phyloP scores from a whole-genome alignment of 345 rosid species.

The Sisymbrium irio region DNA sequence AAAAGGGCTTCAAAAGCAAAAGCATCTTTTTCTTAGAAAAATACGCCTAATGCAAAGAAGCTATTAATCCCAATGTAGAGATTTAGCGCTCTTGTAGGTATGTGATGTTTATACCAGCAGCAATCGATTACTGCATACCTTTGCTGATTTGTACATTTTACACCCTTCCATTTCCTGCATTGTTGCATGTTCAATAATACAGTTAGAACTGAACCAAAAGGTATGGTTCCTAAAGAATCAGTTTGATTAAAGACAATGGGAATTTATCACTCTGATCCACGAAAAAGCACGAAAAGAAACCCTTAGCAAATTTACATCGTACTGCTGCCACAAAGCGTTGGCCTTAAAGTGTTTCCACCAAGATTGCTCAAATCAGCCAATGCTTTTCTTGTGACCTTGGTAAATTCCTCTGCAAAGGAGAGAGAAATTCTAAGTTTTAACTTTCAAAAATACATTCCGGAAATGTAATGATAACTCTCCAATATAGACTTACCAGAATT shows the following conservation, averaged over 20 bases:
- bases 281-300: background rate
- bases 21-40: background rate
- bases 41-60: background rate
- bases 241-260: conserved; percentile 1
- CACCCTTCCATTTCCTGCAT: conserved; percentile 38
- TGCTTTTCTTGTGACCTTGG: conserved; percentile 56
- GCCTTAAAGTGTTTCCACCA: conserved; percentile 29
- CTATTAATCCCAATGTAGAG: background rate
- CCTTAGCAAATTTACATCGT: conserved; percentile 47
- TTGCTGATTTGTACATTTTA: conserved; percentile 18
- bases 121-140: conserved; percentile 20
- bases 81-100: background rate
- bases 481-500: conserved; percentile 40
- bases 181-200: conserved; percentile 1
- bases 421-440: conserved; percentile 2
- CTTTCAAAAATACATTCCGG: background rate
- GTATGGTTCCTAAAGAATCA: background rate
- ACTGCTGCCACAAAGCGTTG: conserved; percentile 47
- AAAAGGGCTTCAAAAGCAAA: conserved; percentile 9
- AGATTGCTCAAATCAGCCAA: conserved; percentile 76
- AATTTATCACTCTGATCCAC: background rate
- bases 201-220: background rate
- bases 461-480: background rate
- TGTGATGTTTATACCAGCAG: background rate
- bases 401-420: conserved; percentile 37